These are phyloP conservation scores for Hanseniaspora osmophila DNA, from an alignment of 805 yeast species.

Conservation along the genomic window DNA sequence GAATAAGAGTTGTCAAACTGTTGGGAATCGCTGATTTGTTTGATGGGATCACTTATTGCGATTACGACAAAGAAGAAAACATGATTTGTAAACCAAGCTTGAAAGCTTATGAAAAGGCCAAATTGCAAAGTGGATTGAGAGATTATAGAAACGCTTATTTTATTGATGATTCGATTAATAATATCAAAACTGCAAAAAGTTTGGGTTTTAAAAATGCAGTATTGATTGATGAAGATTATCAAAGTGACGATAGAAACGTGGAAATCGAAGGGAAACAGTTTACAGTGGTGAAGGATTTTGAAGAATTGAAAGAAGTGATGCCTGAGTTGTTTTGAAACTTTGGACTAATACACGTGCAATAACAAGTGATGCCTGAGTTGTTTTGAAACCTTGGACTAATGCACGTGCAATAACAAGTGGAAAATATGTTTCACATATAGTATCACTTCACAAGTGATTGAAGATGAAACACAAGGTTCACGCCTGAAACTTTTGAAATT, in stretches of 20 bases:
- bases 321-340: neutral
- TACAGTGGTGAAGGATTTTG: neutral
- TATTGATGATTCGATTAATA: conserved; percentile 76
- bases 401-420: neutral
- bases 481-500: too few species aligned
- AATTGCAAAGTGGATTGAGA: conserved; percentile 40
- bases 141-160: conserved; percentile 44
- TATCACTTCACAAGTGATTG: too few species aligned
- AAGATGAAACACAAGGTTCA: too few species aligned
- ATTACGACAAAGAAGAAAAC: conserved; percentile 49
- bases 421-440: too few species aligned
- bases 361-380: neutral
- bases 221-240: conserved; percentile 55
- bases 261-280: neutral
- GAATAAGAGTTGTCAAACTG: conserved; percentile 59
- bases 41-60: conserved; percentile 89
- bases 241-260: neutral
- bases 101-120: conserved; percentile 48
- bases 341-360: neutral
- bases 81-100: conserved; percentile 84
- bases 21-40: conserved; percentile 85
- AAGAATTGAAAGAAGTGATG: neutral
- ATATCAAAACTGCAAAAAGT: conserved; percentile 57
- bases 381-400: neutral
- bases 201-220: conserved; percentile 61